Evolutionary conservation across 257 asterid genomes (phyloP).

Genomic region (Jacaranda mimosifolia): DNA sequence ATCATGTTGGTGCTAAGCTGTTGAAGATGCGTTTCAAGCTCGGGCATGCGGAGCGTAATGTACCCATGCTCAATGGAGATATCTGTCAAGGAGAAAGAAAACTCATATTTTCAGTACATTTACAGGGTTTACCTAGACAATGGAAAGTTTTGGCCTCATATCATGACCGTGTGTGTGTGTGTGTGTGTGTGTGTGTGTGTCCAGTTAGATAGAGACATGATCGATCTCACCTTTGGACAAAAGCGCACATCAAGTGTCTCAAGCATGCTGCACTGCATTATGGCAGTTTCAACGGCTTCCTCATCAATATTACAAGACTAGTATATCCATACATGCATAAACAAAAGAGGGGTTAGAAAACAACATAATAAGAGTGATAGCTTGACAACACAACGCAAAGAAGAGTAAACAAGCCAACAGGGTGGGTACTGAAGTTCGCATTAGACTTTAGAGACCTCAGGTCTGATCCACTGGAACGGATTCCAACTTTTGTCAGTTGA

Average conservation of each 20-base stretch:
- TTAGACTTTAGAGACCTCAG: too few relatives aligned
- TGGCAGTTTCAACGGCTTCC: slow-evolving; percentile 84
- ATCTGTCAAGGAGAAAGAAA: slow-evolving; percentile 55
- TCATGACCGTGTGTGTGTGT: not conserved
- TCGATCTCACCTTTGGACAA: slow-evolving; percentile 76
- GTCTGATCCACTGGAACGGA: too few relatives aligned
- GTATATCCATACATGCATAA: slow-evolving; percentile 23
- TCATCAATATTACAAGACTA: slow-evolving; percentile 89
- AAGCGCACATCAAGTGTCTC: slow-evolving; percentile 98
- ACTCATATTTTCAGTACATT: not conserved
- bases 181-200: not conserved
- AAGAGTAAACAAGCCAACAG: not conserved
- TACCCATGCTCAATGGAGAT: slow-evolving; percentile 69
- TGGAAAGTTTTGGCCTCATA: not conserved
- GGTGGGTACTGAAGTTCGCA: not conserved
- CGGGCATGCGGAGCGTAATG: slow-evolving; percentile 74
- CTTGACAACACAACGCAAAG: not conserved
- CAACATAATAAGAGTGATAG: not conserved
- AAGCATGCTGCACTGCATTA: slow-evolving; percentile 71
- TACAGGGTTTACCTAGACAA: not conserved
- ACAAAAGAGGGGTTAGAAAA: slow-evolving; percentile 4
- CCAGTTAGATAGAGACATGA: not conserved
- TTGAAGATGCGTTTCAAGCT: slow-evolving; percentile 91
- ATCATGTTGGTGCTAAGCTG: slow-evolving; percentile 68
- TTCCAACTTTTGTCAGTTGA: too few relatives aligned